Base-by-base conservation (phyloP, 805 yeast genomes). In the Nakazawaea sp. region DNA sequence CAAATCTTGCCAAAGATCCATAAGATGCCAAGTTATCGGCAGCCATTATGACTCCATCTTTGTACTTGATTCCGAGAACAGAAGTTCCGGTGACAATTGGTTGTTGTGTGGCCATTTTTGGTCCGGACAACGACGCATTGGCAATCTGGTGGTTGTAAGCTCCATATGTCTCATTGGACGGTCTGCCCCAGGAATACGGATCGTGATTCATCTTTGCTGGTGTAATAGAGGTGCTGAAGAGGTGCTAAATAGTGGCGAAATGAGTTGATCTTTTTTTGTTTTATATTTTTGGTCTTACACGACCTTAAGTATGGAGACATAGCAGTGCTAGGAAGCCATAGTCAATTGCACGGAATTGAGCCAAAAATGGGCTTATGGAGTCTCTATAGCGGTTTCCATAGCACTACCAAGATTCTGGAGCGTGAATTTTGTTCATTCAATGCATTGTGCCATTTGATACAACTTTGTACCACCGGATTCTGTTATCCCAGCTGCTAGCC, bases 71-170 rank as follows among this genome's bases (percentile, higher is more conserved):
- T 7, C 92, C 94, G 49, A 92, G 70, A 17, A 92, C 98, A 25
- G 96, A 87, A 1, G 97, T 86, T 55, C 98, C 97, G 11, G 99
- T 92, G 43, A 92, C 86, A 47, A 85, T 82, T 33, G 99, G 99
- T 55, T 80, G 87, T 58, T 86, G 95, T 2, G 98, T 90, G 59
- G 85, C 81, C 78, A 78, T 75, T 39, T 68, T 73, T 21, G 97
- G 96, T 2, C 30, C 28, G 8, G 33, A 23, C 20, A 18, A 23
- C 4, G 28, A 13, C 1, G 88, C 88, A 45, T 78, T 62, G 33
- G 95, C 83, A 50, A 89, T 90, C 33, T 71, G 59, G 39, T 68
- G 69, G 57, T 82, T 84, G 64, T 89, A 92, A 6, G 65, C 56
- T 13, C 98, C 98, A 52, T 92, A 92, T 1, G 78, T 70, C 30